Evolutionary conservation across 2,329 filamentous ascomycete genomes (phyloP).

Genomic region (Aspergillus quadricinctus): DNA sequence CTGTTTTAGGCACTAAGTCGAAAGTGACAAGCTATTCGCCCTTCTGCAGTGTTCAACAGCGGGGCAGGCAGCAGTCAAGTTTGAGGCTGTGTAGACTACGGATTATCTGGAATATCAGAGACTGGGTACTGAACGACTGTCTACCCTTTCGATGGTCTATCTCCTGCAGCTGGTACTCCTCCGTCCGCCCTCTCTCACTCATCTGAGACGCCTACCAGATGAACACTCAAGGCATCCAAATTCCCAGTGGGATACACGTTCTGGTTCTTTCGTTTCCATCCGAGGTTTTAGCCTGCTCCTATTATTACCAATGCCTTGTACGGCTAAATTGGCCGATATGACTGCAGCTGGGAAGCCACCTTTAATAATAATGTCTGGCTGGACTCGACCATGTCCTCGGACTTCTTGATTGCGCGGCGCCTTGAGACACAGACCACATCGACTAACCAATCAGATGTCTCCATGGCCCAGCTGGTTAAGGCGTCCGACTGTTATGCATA

Average conservation of each 20-base stretch:
- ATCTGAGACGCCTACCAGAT: too few relatives aligned
- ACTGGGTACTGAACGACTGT: too few relatives aligned
- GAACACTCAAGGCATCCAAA: background rate
- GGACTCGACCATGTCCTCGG: background rate
- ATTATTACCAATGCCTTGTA: background rate
- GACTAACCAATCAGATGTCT: background rate
- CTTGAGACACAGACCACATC: background rate
- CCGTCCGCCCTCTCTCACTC: too few relatives aligned
- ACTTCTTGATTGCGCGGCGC: accelerated
- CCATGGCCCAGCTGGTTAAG: background rate
- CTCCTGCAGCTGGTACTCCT: too few relatives aligned
- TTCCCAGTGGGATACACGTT: background rate
- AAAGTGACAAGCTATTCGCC: background rate
- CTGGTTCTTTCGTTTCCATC: background rate
- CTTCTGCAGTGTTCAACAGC: background rate
- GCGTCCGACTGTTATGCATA: background rate
- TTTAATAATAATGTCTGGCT: background rate
- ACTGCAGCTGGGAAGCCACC: background rate
- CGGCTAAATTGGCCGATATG: background rate
- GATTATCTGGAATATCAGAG: too few relatives aligned
- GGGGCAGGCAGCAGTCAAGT: background rate
- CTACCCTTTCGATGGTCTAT: too few relatives aligned
- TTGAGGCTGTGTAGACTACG: background rate
- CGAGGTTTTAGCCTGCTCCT: background rate
- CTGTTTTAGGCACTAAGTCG: background rate